These are phyloP conservation scores for Helianthus tuberosus DNA, from an alignment of 129 eudicot genomes.

Conservation along the genomic window DNA sequence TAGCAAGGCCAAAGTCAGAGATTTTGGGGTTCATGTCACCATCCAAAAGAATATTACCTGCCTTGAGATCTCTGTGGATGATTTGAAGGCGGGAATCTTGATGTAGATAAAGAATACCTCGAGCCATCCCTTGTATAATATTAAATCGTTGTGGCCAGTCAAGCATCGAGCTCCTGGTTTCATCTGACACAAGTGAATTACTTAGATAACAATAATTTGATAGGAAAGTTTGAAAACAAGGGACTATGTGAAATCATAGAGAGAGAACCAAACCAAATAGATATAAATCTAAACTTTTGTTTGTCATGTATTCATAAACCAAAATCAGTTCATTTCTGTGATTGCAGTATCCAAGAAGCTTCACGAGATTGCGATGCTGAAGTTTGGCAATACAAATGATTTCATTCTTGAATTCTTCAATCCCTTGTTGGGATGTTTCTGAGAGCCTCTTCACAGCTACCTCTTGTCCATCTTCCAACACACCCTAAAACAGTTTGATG, in stretches of 20 bases:
- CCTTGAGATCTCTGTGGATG: slow-evolving; percentile 22
- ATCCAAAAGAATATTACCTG: slow-evolving; percentile 15
- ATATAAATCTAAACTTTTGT: slow-evolving; percentile 39
- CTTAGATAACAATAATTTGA: neutral
- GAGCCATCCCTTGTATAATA: slow-evolving; percentile 23
- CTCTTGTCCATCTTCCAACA: slow-evolving; percentile 32
- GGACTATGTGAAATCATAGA: neutral
- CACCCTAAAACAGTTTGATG: slow-evolving; percentile 26
- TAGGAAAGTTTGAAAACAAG: neutral
- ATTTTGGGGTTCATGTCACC: slow-evolving; percentile 25
- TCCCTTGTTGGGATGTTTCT: slow-evolving; percentile 35
- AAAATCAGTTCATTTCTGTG: slow-evolving; percentile 32
- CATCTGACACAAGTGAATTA: slow-evolving; percentile 3
- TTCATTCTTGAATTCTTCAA: slow-evolving; percentile 26
- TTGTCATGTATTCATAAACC: slow-evolving; percentile 34
- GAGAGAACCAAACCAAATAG: slow-evolving; percentile 37
- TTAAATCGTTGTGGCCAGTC: slow-evolving; percentile 17
- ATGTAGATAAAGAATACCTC: slow-evolving; percentile 22
- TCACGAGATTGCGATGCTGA: slow-evolving; percentile 53
- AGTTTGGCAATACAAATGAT: slow-evolving; percentile 37
- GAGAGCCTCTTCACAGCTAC: slow-evolving; percentile 43
- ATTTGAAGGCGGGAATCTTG: slow-evolving; percentile 29
- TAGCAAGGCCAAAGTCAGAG: slow-evolving; percentile 26
- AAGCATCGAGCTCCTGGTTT: slow-evolving; percentile 13
- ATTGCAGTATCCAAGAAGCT: slow-evolving; percentile 49